Evolutionary conservation across 1,139 yeast species (phyloP).

Genomic region (Lodderomyces theae): DNA sequence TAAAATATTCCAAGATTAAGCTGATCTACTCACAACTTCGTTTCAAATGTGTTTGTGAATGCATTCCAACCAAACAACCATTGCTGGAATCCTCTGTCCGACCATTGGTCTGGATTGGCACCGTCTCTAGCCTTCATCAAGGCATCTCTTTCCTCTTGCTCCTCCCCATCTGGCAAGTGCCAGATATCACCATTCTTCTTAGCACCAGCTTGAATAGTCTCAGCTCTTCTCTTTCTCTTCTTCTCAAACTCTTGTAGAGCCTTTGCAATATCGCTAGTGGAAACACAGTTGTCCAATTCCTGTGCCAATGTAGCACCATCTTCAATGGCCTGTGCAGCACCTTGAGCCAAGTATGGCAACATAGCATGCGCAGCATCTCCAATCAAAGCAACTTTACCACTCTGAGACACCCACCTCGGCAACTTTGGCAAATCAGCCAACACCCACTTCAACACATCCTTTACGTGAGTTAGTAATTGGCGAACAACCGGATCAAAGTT

Average conservation of each 20-base stretch:
- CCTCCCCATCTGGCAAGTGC: constrained; percentile 2
- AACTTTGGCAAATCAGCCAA: constrained; percentile 2
- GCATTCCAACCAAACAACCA: constrained; percentile 1
- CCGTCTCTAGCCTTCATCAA: constrained; percentile 2
- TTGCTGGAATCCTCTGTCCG: not conserved
- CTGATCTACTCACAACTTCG: not conserved
- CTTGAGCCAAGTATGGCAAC: constrained; percentile 2
- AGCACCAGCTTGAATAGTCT: not conserved
- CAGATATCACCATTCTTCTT: not conserved
- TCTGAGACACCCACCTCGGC: not conserved
- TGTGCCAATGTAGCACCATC: constrained; percentile 2
- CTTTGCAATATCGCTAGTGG: not conserved
- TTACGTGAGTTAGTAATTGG: not conserved
- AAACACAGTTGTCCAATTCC: not conserved
- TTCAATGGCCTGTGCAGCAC: constrained; percentile 1
- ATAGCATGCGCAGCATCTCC: constrained; percentile 2
- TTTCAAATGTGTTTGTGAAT: not conserved
- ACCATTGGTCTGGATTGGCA: not conserved
- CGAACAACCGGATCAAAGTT: constrained; percentile 1
- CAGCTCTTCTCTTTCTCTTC: constrained; percentile 2
- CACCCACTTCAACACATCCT: not conserved
- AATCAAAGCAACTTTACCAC: constrained; percentile 1
- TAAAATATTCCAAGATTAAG: too few relatives aligned
- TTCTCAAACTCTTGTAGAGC: not conserved
- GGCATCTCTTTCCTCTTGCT: constrained; percentile 1